phyloP scores from a whole-genome alignment of 176 grass and related monocot genomes.

The Aegilops umbellulata region DNA sequence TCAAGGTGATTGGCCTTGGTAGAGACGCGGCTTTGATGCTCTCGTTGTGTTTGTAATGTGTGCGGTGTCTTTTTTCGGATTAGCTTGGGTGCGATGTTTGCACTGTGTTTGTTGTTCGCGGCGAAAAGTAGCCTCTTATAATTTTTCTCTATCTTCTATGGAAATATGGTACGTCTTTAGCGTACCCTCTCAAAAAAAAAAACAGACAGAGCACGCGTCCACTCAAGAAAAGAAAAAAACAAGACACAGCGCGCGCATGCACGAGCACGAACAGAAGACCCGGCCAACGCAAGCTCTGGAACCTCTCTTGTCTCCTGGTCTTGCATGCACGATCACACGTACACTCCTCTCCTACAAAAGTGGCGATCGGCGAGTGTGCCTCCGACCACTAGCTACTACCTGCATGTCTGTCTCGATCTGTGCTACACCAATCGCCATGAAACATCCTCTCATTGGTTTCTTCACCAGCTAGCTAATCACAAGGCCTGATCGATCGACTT shows the following conservation, averaged over 20 bases:
- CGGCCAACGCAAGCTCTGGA: slow-evolving; percentile 7
- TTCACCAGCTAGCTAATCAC: not conserved
- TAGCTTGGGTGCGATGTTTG: no score
- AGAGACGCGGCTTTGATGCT: no score
- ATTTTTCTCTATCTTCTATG: no score
- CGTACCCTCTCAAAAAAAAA: no score
- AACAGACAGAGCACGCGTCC: no score
- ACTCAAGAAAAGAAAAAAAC: not conserved
- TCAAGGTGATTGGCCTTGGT: no score
- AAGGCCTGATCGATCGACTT: not conserved
- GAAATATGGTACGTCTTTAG: no score
- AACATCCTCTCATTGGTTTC: not conserved
- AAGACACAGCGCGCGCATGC: not conserved
- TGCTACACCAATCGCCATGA: not conserved
- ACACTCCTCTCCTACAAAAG: slow-evolving; percentile 14
- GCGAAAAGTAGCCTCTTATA: no score
- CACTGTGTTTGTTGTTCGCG: no score
- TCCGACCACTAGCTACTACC: slow-evolving; percentile 10
- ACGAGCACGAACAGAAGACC: slow-evolving; percentile 4
- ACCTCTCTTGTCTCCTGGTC: slow-evolving; percentile 12
- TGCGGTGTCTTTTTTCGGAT: no score
- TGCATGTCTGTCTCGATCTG: not conserved
- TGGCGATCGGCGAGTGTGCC: not conserved
- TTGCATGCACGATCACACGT: not conserved
- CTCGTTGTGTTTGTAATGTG: no score